A percentile compares a stretch with the other conserved stretches of the same genome.
phyloP scores from a whole-genome alignment of 192 early-diverging fungal species.

The Oehlia diaphana region DNA sequence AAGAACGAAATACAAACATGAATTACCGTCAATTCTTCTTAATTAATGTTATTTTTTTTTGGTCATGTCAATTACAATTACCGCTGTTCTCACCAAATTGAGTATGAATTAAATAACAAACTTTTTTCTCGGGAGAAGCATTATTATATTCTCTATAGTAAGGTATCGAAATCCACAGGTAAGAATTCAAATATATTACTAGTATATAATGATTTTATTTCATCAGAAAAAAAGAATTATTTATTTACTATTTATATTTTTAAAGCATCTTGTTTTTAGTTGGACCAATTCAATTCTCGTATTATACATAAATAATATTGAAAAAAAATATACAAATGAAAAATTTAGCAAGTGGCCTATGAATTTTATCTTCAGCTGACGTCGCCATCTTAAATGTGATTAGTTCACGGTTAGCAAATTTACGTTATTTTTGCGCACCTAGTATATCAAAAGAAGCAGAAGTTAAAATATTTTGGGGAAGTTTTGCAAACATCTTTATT shows the following conservation, averaged over 20 bases:
- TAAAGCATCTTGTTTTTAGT: not conserved
- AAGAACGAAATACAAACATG: too few species aligned
- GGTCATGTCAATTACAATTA: too few species aligned
- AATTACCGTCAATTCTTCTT: too few species aligned
- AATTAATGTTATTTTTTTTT: too few species aligned
- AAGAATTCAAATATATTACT: not conserved
- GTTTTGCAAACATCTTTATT: not conserved
- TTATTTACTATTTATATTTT: too few species aligned
- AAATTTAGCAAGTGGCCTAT: not conserved
- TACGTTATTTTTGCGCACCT: not conserved
- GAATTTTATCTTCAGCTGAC: not conserved
- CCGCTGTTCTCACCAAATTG: too few species aligned
- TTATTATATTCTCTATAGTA: not conserved
- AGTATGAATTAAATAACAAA: too few species aligned
- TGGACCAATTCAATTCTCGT: not conserved
- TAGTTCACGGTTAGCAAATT: not conserved
- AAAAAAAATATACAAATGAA: not conserved
- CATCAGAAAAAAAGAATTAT: too few species aligned
- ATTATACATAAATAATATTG: not conserved
- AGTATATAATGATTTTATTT: too few species aligned
- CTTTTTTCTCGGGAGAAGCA: not conserved
- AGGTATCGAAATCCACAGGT: not conserved
- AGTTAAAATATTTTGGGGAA: conserved; percentile 8
- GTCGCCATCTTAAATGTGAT: not conserved
- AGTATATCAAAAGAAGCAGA: not conserved